Evolutionary conservation across 768 basidiomycete genomes (phyloP).

Genomic region (Agrocybe pediades): DNA sequence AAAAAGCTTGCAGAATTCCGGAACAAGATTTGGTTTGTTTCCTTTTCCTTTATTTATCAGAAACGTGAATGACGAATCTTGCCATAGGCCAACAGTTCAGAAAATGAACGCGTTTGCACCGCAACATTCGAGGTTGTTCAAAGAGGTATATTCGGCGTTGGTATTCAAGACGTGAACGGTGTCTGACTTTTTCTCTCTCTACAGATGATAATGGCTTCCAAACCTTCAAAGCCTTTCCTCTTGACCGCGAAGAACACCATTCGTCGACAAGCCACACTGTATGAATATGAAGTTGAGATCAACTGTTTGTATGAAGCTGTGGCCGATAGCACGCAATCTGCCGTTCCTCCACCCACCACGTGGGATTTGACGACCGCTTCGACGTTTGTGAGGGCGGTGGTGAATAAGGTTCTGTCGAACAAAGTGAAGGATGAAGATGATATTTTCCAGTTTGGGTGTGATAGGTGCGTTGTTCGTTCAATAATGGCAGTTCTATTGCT

Average conservation of each 20-base stretch:
- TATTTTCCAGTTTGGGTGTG: constrained; percentile 13
- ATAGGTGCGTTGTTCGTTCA: constrained; percentile 1
- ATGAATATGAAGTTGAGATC: constrained; percentile 42
- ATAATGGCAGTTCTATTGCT: background rate
- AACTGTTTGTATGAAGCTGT: constrained; percentile 16
- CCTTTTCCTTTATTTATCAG: too few relatives aligned
- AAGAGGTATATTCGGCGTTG: background rate
- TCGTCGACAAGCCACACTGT: constrained; percentile 35
- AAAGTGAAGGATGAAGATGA: constrained; percentile 9
- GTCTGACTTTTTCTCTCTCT: constrained; percentile 24
- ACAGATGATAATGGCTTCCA: constrained; percentile 47
- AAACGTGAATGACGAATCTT: background rate
- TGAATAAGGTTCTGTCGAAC: constrained; percentile 4
- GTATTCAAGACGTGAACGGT: background rate
- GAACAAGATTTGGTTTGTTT: background rate
- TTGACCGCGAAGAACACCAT: constrained; percentile 44
- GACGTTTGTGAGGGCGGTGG: constrained; percentile 6
- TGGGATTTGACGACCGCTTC: constrained; percentile 3
- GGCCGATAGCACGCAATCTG: constrained; percentile 16
- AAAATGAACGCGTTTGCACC: constrained; percentile 41
- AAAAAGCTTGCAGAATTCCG: background rate
- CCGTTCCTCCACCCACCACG: constrained; percentile 2
- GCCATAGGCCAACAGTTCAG: constrained; percentile 38
- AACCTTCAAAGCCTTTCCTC: constrained; percentile 40
- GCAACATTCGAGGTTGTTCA: constrained; percentile 37